Evolutionary conservation across 257 asterid species (phyloP).

Genomic region (Thymus quinquecostatus): DNA sequence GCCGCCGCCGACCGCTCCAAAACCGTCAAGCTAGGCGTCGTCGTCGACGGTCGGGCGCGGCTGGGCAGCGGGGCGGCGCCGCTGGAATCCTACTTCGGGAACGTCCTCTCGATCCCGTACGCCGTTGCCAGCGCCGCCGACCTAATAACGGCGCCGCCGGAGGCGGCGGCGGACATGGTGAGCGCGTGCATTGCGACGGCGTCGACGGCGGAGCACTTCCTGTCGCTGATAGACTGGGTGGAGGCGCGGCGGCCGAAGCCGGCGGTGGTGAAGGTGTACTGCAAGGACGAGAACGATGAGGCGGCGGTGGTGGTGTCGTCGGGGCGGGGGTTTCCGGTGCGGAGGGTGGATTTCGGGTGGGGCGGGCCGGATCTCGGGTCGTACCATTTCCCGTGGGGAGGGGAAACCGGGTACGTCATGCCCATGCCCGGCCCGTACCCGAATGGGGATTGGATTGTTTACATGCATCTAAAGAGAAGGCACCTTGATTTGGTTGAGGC

Average conservation of each 20-base stretch:
- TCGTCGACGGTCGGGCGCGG: constrained; percentile 51
- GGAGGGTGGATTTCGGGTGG: constrained; percentile 57
- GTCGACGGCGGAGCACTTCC: constrained; percentile 50
- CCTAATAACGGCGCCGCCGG: constrained; percentile 34
- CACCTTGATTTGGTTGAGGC: constrained; percentile 53
- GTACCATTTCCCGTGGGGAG: constrained; percentile 71
- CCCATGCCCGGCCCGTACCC: constrained; percentile 47
- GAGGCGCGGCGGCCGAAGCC: constrained; percentile 51
- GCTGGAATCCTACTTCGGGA: constrained; percentile 54
- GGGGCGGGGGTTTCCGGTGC: constrained; percentile 53
- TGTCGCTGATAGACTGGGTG: constrained; percentile 58
- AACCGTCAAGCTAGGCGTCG: constrained; percentile 47
- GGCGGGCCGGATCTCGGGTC: constrained; percentile 64
- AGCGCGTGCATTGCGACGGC: constrained; percentile 42
- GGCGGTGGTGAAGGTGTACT: constrained; percentile 45
- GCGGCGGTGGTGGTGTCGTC: constrained; percentile 62
- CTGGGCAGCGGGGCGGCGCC: constrained; percentile 30
- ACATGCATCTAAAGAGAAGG: constrained; percentile 52
- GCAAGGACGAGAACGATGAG: constrained; percentile 45
- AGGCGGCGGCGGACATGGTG: constrained; percentile 37
- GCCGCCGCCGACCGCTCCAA: constrained; percentile 28
- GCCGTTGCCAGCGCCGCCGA: constrained; percentile 39
- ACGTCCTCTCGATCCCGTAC: constrained; percentile 57
- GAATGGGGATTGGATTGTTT: constrained; percentile 67
- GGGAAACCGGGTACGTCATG: constrained; percentile 67